Conservation (phyloP, 176 grass and related monocot species). For the Alloteropsis semialata region DNA sequence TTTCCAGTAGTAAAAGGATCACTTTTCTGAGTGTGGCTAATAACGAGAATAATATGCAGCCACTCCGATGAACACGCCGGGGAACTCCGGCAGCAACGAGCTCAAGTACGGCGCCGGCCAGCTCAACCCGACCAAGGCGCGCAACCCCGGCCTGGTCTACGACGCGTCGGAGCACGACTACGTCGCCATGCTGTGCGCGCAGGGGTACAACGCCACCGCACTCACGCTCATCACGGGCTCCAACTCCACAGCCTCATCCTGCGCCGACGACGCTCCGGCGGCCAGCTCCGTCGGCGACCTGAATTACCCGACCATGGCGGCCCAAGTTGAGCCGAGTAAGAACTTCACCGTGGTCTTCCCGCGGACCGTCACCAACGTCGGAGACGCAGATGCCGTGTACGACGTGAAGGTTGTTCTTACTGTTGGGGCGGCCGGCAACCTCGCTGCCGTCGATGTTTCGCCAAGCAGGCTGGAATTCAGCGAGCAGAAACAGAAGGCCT, state of each 20-base stretch:
- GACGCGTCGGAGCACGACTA: slow-evolving; percentile 33
- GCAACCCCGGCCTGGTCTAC: slow-evolving; percentile 42
- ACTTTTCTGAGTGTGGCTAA: too few species aligned
- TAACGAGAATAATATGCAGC: too few species aligned
- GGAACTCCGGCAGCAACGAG: slow-evolving; percentile 23
- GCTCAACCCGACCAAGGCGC: slow-evolving; percentile 29
- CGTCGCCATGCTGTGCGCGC: slow-evolving; percentile 31
- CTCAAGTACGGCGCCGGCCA: slow-evolving; percentile 48
- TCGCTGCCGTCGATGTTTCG: neutral
- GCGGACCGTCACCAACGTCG: slow-evolving; percentile 46
- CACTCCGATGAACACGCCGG: slow-evolving; percentile 35
- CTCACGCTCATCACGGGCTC: slow-evolving; percentile 30
- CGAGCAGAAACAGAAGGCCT: neutral
- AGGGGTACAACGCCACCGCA: slow-evolving; percentile 27
- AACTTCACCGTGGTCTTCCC: slow-evolving; percentile 20
- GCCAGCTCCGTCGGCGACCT: neutral
- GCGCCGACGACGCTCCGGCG: neutral
- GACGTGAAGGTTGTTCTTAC: neutral
- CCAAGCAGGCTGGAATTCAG: slow-evolving; percentile 22
- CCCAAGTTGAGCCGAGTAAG: neutral
- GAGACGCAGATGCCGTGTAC: neutral
- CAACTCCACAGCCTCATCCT: neutral
- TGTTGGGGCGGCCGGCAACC: fast-evolving
- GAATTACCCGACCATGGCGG: slow-evolving; percentile 51
- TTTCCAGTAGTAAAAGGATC: too few species aligned